phyloP scores from a whole-genome alignment of 768 basidiomycete genomes.

The Russula olivacea region DNA sequence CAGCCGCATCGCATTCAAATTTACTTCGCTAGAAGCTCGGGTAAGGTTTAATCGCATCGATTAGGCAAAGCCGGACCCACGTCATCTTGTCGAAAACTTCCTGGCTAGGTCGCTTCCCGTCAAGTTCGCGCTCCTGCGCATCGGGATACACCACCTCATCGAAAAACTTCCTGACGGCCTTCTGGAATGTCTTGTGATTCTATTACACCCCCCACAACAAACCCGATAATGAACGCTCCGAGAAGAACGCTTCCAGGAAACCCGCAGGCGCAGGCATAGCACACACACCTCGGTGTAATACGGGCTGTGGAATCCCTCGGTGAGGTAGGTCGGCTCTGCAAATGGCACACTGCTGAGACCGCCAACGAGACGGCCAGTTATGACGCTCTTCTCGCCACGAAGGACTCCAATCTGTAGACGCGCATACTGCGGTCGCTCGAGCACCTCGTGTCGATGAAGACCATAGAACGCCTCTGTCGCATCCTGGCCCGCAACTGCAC shows the following conservation, averaged over 20 bases:
- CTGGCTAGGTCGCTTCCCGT: constrained; percentile 82
- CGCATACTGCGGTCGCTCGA: constrained; percentile 63
- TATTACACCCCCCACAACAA: constrained; percentile 35
- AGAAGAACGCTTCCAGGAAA: not conserved
- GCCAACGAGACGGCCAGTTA: constrained; percentile 47
- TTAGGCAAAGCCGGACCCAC: constrained; percentile 33
- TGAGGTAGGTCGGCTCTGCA: constrained; percentile 80
- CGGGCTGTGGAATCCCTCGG: constrained; percentile 58
- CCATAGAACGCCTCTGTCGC: constrained; percentile 82
- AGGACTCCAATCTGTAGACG: constrained; percentile 67
- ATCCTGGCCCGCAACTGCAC: constrained; percentile 57
- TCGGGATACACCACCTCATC: constrained; percentile 55
- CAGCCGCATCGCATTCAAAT: constrained; percentile 89
- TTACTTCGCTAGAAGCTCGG: constrained; percentile 43
- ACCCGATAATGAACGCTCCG: constrained; percentile 38
- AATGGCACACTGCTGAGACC: constrained; percentile 71
- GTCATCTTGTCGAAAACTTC: constrained; percentile 79
- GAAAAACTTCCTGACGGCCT: constrained; percentile 56
- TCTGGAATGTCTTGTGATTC: constrained; percentile 60
- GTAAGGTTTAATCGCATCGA: constrained; percentile 22
- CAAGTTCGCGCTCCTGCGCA: constrained; percentile 62
- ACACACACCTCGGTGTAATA: constrained; percentile 65
- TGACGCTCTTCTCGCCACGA: constrained; percentile 51
- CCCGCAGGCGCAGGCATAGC: too few relatives aligned
- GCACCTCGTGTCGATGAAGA: constrained; percentile 78